Conservation (phyloP, 2,329 filamentous ascomycete genomes). For the Penicillium concentricum region DNA sequence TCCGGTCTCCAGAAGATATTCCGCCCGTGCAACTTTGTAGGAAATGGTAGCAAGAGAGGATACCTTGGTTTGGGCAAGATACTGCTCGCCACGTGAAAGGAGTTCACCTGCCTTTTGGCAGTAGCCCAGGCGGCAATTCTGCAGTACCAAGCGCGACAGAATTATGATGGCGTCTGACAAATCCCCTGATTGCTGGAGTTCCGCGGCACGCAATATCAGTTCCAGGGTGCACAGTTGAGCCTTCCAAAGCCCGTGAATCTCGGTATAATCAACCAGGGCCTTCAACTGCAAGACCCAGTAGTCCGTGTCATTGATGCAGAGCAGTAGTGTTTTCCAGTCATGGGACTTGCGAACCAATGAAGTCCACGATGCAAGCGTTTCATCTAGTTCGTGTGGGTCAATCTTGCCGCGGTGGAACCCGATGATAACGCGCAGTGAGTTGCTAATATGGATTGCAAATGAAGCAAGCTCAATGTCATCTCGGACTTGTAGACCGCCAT, state of each 20-base stretch:
- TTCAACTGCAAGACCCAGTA: conserved; percentile 53
- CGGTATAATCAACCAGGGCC: conserved; percentile 56
- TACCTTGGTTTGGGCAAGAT: conserved; percentile 41
- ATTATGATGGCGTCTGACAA: conserved; percentile 43
- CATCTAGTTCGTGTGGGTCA: conserved; percentile 25
- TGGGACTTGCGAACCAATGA: conserved; percentile 46
- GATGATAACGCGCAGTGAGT: conserved; percentile 36
- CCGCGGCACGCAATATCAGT: conserved; percentile 48
- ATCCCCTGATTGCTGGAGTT: conserved; percentile 43
- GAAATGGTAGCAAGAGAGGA: conserved; percentile 50
- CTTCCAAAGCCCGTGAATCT: conserved; percentile 56
- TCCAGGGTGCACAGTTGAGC: conserved; percentile 51
- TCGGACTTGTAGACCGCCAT: conserved; percentile 13
- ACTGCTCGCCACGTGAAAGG: conserved; percentile 59
- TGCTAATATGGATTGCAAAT: conserved; percentile 31
- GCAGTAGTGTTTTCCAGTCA: conserved; percentile 43
- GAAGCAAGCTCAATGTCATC: conserved; percentile 29
- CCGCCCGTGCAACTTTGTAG: conserved; percentile 70
- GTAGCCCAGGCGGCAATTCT: conserved; percentile 61
- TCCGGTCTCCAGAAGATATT: conserved; percentile 69
- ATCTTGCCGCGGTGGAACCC: conserved; percentile 37
- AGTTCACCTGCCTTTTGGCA: conserved; percentile 57
- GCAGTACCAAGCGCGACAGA: conserved; percentile 51
- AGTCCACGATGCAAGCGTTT: conserved; percentile 37
- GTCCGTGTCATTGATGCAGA: conserved; percentile 51